These are phyloP conservation scores for Phaeodactylum tricornutum DNA, from an alignment of 108 stramenopile genomes.

Conservation along the genomic window DNA sequence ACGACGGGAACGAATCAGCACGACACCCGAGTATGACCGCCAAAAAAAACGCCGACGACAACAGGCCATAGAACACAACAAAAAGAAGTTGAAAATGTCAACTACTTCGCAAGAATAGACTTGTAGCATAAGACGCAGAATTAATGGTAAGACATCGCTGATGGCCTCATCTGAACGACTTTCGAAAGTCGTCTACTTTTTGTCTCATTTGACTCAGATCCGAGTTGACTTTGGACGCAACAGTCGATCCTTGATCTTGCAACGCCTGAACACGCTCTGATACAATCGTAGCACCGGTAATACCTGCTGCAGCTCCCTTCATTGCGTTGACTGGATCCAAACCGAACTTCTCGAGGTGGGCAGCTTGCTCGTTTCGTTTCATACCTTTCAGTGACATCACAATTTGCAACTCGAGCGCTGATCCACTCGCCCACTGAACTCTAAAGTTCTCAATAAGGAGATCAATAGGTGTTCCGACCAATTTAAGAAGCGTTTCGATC, in stretches of 20 bases:
- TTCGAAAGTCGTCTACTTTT: constrained; percentile 72
- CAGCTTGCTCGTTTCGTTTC: constrained; percentile 74
- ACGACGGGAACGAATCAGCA: constrained; percentile 53
- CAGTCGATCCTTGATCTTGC: constrained; percentile 48
- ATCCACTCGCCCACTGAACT: constrained; percentile 77
- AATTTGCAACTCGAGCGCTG: constrained; percentile 67
- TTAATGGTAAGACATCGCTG: too few relatives aligned
- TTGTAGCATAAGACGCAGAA: background rate
- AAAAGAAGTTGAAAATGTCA: background rate
- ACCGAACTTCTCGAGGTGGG: constrained; percentile 81
- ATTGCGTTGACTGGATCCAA: constrained; percentile 48
- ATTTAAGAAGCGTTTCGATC: constrained; percentile 93
- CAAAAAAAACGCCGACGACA: constrained; percentile 39
- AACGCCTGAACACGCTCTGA: constrained; percentile 60
- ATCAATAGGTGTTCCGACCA: constrained; percentile 86
- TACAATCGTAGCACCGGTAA: constrained; percentile 57
- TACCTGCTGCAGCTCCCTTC: constrained; percentile 34
- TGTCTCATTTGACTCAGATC: constrained; percentile 77
- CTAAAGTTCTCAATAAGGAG: constrained; percentile 87
- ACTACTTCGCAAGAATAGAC: background rate
- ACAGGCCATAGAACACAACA: constrained; percentile 8
- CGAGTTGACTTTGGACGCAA: constrained; percentile 58
- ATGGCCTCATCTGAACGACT: constrained; percentile 39
- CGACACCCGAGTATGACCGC: constrained; percentile 68
- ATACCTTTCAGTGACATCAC: constrained; percentile 91